Evolutionary conservation across 2,329 filamentous ascomycete genomes (phyloP), one percentile per base, ranked within the genome.

Genomic region (Pseudohalonectria lignicola): DNA sequence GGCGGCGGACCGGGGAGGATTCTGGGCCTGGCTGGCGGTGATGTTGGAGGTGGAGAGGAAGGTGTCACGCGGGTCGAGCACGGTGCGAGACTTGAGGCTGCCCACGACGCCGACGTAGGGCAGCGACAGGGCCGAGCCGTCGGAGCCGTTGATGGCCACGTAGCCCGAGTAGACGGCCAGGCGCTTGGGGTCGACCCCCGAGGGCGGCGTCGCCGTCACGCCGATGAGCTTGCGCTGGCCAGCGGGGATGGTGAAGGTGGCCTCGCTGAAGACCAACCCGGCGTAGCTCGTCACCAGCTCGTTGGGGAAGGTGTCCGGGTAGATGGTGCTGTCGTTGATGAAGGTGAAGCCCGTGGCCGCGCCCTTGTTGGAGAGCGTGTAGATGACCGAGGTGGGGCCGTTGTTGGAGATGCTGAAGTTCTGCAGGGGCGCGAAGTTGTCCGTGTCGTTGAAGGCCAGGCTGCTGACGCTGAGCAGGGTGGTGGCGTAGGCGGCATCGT

Each of bases 401-500:
- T 60, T 60, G 59, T 81, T 82, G 47, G 55, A 63, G 45, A 82
- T 62, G 29, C 61, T 66, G 49, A 81, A 76, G 44, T 66, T 65
- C 31, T 66, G 57, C 2, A 57, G 59, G 10, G 60, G 53, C 33
- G 53, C 52, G 43, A 76, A 68, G 59, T 79, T 52, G 45, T 73
- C 70, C 0, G 74, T 76, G 52, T 82, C 76, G 50, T 81, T 80
- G 57, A 80, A 79, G 4, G 71, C 66, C 12, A 82, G 55, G 51
- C 67, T 72, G n/a, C 70, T 70, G 9, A 63, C 66, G 47, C 66
- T 68, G 16, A 80, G 57, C 11, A 72, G 49, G 2, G 68, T 67
- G 3, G 63, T 71, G 13, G 69, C 60, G 45, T 70, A 65, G 5
- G 75, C 71, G 4, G 74, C 72, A 40, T 77, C 70, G 43, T 70